Percentiles rank a stretch among this genome's conserved stretches.
phyloP scores from a whole-genome alignment of 78 protist genomes.

The Isochrysis galbana region DNA sequence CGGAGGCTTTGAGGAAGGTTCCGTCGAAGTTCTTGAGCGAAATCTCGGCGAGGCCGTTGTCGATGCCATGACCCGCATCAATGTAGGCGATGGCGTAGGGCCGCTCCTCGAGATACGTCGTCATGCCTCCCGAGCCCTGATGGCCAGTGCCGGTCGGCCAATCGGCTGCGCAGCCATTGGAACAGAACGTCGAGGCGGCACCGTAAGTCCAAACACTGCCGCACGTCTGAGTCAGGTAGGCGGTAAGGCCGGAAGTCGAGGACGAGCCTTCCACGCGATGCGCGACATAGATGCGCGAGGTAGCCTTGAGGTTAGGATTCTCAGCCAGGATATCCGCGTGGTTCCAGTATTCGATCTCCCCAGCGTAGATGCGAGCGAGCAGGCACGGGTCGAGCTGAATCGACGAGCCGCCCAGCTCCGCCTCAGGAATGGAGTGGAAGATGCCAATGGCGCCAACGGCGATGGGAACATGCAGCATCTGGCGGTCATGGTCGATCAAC shows the following conservation, averaged over 20 bases:
- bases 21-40: neutral
- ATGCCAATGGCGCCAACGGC: slow-evolving; percentile 27
- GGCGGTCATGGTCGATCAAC: neutral
- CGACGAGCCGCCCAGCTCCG: neutral
- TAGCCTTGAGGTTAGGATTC: neutral
- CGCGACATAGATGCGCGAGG: neutral
- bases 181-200: neutral
- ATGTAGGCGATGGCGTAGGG: slow-evolving; percentile 2
- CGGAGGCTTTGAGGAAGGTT: neutral
- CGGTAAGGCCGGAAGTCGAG: neutral
- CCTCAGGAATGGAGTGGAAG: neutral
- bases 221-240: neutral
- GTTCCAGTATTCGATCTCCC: slow-evolving; percentile 1
- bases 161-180: too few relatives aligned
- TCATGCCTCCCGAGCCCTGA: slow-evolving; percentile 17
- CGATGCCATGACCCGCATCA: slow-evolving; percentile 25
- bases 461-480: slow-evolving; percentile 15
- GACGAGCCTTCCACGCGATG: neutral
- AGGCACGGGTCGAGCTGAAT: neutral
- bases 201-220: neutral
- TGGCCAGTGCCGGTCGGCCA: neutral
- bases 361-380: neutral
- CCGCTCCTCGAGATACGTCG: neutral
- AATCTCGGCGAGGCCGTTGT: neutral
- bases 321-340: neutral